Evolutionary conservation across 164 flowering plant genomes (phyloP).

Genomic region (Aristolochia californica): DNA sequence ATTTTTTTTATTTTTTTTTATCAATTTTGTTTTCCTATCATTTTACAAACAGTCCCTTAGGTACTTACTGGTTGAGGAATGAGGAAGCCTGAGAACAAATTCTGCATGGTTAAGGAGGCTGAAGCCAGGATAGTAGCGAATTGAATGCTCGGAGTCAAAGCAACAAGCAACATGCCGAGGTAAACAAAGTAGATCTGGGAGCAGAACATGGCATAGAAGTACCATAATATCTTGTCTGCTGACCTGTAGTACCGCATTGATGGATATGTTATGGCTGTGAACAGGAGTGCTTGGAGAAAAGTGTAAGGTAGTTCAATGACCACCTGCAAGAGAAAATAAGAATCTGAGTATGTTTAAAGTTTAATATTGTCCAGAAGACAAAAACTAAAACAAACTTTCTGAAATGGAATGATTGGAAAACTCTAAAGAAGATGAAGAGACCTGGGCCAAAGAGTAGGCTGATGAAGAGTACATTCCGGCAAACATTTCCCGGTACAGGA

Average conservation of each 20-base stretch:
- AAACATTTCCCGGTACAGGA: conserved; percentile 37
- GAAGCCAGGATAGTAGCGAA: conserved; percentile 25
- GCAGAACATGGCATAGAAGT: conserved; percentile 25
- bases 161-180: conserved; percentile 31
- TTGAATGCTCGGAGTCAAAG: conserved; percentile 24
- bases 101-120: conserved; percentile 28
- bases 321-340: conserved; percentile 16
- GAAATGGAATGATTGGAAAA: too few relatives aligned
- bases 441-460: conserved; percentile 45
- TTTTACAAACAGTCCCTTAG: too few relatives aligned
- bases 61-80: conserved; percentile 35
- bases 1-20: too few relatives aligned
- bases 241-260: conserved; percentile 26
- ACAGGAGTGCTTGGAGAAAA: conserved; percentile 22
- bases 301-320: conserved; percentile 30
- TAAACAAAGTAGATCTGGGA: conserved; percentile 25
- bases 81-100: conserved; percentile 41
- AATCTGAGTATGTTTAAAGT: too few relatives aligned
- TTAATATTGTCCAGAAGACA: too few relatives aligned
- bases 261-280: conserved; percentile 27
- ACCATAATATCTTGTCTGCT: conserved; percentile 28
- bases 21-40: too few relatives aligned
- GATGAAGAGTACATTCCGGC: conserved; percentile 44
- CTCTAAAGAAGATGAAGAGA: conserved; percentile 1
- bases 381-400: too few relatives aligned